These are phyloP conservation scores for Suillus bovinus DNA, from an alignment of 768 basidiomycete species.

Conservation along the genomic window DNA sequence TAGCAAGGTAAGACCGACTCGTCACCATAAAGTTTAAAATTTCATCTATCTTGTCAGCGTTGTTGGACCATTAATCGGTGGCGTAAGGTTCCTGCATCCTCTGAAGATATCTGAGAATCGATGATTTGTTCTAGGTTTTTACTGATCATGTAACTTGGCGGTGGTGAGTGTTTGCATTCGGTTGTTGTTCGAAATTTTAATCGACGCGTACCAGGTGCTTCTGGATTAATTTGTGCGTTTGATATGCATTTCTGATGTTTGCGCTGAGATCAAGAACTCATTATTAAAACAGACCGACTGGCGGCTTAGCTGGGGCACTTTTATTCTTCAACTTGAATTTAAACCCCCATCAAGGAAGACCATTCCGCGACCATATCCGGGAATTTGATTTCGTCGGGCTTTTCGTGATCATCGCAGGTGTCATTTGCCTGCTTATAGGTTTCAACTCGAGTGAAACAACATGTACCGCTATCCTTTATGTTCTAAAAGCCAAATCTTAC, in stretches of 20 bases:
- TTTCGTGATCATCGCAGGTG: slow-evolving; percentile 32
- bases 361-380: slow-evolving; percentile 30
- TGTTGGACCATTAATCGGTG: slow-evolving; percentile 44
- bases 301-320: slow-evolving; percentile 32
- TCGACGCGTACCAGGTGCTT: slow-evolving; percentile 31
- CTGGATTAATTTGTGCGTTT: slow-evolving; percentile 35
- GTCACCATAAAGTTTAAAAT: neutral
- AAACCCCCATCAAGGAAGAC: slow-evolving; percentile 31
- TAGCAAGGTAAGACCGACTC: slow-evolving; percentile 30
- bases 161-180: slow-evolving; percentile 31
- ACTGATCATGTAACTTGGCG: slow-evolving; percentile 40
- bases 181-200: neutral
- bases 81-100: slow-evolving; percentile 22
- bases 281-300: slow-evolving; percentile 34
- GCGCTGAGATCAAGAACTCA: neutral
- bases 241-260: neutral
- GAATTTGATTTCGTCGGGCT: slow-evolving; percentile 45
- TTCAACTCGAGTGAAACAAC: slow-evolving; percentile 37
- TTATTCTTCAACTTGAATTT: slow-evolving; percentile 38
- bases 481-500: slow-evolving; percentile 4
- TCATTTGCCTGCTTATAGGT: slow-evolving; percentile 40
- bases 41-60: slow-evolving; percentile 24
- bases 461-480: slow-evolving; percentile 23
- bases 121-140: slow-evolving; percentile 26
- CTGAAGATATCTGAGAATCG: neutral